phyloP scores from a whole-genome alignment of 257 asterid genomes.

The Solanum dulcamara region DNA sequence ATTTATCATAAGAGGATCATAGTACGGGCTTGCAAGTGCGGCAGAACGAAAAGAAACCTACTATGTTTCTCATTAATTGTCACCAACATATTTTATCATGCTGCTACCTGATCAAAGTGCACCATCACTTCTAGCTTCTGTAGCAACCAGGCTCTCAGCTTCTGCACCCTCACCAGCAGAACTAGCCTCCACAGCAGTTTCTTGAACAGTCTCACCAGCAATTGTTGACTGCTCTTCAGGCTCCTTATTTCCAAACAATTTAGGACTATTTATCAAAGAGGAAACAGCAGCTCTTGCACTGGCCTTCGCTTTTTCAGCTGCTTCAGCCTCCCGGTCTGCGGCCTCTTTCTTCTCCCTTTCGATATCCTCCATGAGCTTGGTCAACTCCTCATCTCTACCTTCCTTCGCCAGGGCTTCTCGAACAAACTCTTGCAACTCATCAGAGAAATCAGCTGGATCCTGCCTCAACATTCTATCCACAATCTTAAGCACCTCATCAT shows the following conservation, averaged over 20 bases:
- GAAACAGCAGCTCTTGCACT: slow-evolving; percentile 60
- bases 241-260: slow-evolving; percentile 42
- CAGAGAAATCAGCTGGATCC: slow-evolving; percentile 69
- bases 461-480: slow-evolving; percentile 69
- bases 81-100: neutral
- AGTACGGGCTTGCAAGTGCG: neutral
- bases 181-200: slow-evolving; percentile 6
- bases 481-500: slow-evolving; percentile 60
- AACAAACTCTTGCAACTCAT: slow-evolving; percentile 65
- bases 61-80: neutral
- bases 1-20: neutral
- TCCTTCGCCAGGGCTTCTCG: slow-evolving; percentile 53
- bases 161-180: slow-evolving; percentile 9
- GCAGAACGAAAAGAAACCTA: neutral
- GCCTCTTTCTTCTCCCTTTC: slow-evolving; percentile 69
- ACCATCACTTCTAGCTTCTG: slow-evolving; percentile 19
- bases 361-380: slow-evolving; percentile 45
- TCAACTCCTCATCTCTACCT: slow-evolving; percentile 71
- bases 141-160: slow-evolving; percentile 1
- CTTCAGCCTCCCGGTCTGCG: slow-evolving; percentile 69
- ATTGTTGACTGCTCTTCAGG: slow-evolving; percentile 18
- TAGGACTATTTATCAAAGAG: slow-evolving; percentile 52
- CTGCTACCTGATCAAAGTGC: neutral
- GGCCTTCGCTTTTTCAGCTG: slow-evolving; percentile 64
- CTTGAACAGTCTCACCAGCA: slow-evolving; percentile 13